phyloP scores from a whole-genome alignment of 805 yeast species.

The Schwanniomyces sp. region DNA sequence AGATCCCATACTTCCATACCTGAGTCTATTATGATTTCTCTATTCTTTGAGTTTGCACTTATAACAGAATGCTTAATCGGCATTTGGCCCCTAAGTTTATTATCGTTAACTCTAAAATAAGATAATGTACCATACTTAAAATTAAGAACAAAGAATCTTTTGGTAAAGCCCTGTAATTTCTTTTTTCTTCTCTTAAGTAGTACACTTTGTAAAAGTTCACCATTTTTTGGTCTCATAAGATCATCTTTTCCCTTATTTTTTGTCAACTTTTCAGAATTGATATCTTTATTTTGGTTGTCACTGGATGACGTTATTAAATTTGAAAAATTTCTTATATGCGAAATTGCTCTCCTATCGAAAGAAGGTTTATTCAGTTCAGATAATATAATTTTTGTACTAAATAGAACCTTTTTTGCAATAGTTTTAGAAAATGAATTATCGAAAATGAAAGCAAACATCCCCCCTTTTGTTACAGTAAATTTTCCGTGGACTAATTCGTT shows the following conservation, averaged over 20 bases:
- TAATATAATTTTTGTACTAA: constrained; percentile 39
- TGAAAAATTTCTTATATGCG: neutral
- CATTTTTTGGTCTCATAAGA: constrained; percentile 49
- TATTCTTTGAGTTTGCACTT: constrained; percentile 66
- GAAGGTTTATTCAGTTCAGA: neutral
- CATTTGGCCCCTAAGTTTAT: constrained; percentile 86
- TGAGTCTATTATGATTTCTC: constrained; percentile 81
- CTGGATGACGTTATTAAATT: neutral
- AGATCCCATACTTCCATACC: constrained; percentile 94
- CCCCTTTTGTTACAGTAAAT: constrained; percentile 58
- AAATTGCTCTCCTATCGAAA: neutral
- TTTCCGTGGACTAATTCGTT: constrained; percentile 65
- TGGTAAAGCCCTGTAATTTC: constrained; percentile 81
- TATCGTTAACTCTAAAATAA: constrained; percentile 73
- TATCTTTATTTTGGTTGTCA: neutral
- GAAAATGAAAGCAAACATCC: constrained; percentile 82
- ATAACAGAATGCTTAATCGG: constrained; percentile 81
- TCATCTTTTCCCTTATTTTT: constrained; percentile 5
- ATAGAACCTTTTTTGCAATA: constrained; percentile 75
- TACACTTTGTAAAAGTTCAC: constrained; percentile 75
- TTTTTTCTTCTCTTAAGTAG: constrained; percentile 77
- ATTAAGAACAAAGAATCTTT: constrained; percentile 82
- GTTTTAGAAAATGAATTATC: constrained; percentile 91
- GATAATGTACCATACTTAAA: constrained; percentile 79
- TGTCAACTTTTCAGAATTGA: neutral